Conservation (phyloP, 768 basidiomycete species). For the Sporobolomyces pararoseus region DNA sequence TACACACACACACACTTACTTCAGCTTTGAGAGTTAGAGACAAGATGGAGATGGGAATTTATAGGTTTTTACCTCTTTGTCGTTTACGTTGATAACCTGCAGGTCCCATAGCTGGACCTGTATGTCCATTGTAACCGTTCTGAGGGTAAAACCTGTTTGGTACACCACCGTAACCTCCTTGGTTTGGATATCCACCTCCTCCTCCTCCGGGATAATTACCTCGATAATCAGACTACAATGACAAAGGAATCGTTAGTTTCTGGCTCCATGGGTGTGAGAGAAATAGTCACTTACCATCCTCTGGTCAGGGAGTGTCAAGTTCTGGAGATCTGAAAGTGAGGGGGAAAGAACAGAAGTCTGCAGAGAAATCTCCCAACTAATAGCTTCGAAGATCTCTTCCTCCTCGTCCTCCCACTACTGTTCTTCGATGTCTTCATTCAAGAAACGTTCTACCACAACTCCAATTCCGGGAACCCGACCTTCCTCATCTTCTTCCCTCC, state of each 20-base stretch:
- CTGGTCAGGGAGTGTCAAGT: too few relatives aligned
- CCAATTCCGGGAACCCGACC: slow-evolving; percentile 48
- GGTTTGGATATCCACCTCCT: background rate
- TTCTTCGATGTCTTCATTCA: slow-evolving; percentile 49
- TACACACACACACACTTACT: background rate
- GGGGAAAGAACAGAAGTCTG: too few relatives aligned
- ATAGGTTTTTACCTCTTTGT: slow-evolving; percentile 2
- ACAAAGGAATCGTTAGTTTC: background rate
- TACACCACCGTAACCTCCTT: background rate
- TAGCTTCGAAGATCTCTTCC: too few relatives aligned
- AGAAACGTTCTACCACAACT: slow-evolving; percentile 41
- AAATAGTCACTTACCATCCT: too few relatives aligned
- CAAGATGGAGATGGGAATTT: background rate
- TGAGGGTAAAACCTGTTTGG: background rate
- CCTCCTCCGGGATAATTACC: slow-evolving; percentile 6
- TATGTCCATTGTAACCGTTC: slow-evolving; percentile 39
- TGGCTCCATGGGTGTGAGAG: too few relatives aligned
- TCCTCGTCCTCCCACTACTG: background rate
- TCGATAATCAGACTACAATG: slow-evolving; percentile 7
- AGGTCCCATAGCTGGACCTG: background rate
- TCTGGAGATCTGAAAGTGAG: too few relatives aligned
- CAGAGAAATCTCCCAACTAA: too few relatives aligned
- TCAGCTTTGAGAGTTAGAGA: background rate
- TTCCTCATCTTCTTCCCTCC: slow-evolving; percentile 46
- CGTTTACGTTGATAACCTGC: slow-evolving; percentile 10